Percentiles rank a stretch among this genome's conserved stretches.
Evolutionary conservation across 805 yeast genomes (phyloP).

Genomic region (Kuraishia cidri): DNA sequence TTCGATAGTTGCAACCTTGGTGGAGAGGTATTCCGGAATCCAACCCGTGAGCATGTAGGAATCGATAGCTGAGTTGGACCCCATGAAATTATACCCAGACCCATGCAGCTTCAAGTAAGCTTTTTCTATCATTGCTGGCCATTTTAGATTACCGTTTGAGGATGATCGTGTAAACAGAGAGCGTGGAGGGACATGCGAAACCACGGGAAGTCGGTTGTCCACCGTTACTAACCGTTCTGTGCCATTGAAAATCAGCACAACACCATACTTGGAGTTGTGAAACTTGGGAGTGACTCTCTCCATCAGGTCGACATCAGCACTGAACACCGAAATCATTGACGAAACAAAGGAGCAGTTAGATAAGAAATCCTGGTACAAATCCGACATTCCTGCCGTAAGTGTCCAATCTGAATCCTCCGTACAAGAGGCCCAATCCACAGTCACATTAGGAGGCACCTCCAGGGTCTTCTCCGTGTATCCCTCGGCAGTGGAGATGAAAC

Average conservation of each 20-base stretch:
- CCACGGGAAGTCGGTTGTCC: slow-evolving; percentile 42
- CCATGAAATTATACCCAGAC: slow-evolving; percentile 49
- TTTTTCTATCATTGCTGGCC: slow-evolving; percentile 76
- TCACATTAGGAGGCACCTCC: background rate
- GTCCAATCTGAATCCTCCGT: slow-evolving; percentile 1
- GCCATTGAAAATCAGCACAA: slow-evolving; percentile 45
- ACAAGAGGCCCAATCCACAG: too few relatives aligned
- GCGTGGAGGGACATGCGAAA: too few relatives aligned
- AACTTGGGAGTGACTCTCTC: slow-evolving; percentile 15
- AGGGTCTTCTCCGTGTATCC: slow-evolving; percentile 1
- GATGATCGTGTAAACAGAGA: too few relatives aligned
- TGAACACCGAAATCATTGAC: slow-evolving; percentile 43
- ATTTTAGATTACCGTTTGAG: slow-evolving; percentile 22
- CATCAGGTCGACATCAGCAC: slow-evolving; percentile 12
- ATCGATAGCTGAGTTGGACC: slow-evolving; percentile 73
- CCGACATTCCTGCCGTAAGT: slow-evolving; percentile 10
- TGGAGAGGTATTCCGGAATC: slow-evolving; percentile 52
- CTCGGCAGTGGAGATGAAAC: slow-evolving; percentile 2
- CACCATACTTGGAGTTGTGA: slow-evolving; percentile 23
- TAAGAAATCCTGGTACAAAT: slow-evolving; percentile 38
- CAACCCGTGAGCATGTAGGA: slow-evolving; percentile 60
- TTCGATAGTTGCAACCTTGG: slow-evolving; percentile 19
- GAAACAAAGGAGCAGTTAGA: slow-evolving; percentile 75
- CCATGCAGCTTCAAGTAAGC: slow-evolving; percentile 55
- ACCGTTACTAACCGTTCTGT: slow-evolving; percentile 33